Conservation (phyloP, 148 eudicot species). For the Nyssa sinensis region DNA sequence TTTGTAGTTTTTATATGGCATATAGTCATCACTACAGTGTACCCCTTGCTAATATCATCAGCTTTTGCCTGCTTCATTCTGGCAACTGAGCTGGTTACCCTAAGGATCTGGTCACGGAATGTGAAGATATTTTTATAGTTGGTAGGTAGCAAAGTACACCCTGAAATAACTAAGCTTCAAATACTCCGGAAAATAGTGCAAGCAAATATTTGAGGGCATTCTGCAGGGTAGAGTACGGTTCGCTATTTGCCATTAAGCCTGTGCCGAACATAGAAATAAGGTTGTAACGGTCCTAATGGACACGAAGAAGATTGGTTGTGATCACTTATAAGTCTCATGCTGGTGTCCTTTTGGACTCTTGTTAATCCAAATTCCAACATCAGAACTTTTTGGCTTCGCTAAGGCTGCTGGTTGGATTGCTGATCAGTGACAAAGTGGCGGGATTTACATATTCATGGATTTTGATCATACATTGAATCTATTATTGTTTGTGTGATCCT, state of each 20-base stretch:
- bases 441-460: background rate
- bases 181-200: background rate
- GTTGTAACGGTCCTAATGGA: no score
- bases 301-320: background rate
- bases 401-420: background rate
- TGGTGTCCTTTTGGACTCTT: no score
- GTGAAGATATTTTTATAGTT: background rate
- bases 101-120: background rate
- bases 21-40: background rate
- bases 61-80: background rate
- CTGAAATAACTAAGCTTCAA: background rate
- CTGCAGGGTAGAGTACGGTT: background rate
- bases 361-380: background rate
- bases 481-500: background rate
- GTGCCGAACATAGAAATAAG: background rate
- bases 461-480: background rate
- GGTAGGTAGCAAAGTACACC: background rate
- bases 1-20: background rate
- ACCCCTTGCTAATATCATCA: background rate
- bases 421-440: background rate
- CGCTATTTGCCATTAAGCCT: background rate
- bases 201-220: background rate
- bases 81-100: conserved; percentile 1
- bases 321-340: no score
- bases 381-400: background rate